phyloP scores from a whole-genome alignment of 306 rosid species.

The Castanea sativa region DNA sequence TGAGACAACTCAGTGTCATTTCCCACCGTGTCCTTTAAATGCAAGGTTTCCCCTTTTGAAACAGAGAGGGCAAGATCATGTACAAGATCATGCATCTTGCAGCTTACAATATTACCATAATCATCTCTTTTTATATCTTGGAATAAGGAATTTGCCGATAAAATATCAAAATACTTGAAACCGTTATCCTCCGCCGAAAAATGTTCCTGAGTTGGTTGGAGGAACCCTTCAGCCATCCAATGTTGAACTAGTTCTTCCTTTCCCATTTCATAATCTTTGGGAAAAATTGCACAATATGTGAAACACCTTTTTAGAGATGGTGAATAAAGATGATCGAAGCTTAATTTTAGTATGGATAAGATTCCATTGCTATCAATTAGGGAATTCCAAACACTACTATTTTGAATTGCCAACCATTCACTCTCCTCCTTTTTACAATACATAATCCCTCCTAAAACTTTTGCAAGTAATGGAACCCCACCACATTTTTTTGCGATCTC shows the following conservation, averaged over 20 bases:
- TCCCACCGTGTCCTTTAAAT: no score
- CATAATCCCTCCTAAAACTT: no score
- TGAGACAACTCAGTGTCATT: no score
- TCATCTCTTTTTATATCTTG: background rate
- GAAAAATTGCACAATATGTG: slow-evolving; percentile 18
- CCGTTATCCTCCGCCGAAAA: background rate
- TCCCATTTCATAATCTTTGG: background rate
- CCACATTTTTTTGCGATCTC: no score
- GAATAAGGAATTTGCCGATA: slow-evolving; percentile 9
- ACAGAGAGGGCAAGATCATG: background rate
- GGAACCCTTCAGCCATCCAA: slow-evolving; percentile 24
- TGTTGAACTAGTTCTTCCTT: background rate
- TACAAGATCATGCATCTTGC: slow-evolving; percentile 26
- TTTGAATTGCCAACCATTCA: no score
- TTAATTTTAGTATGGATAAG: no score
- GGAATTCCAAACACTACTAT: background rate
- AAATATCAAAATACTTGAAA: background rate
- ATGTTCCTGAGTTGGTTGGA: background rate
- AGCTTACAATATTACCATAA: background rate
- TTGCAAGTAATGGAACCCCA: no score
- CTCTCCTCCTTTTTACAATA: no score
- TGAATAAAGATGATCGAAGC: background rate
- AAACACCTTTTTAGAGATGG: slow-evolving; percentile 20
- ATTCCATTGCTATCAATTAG: fast-evolving
- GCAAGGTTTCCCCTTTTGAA: no score